phyloP scores from a whole-genome alignment of 768 basidiomycete species.

The Phanerodontia chrysosporium region DNA sequence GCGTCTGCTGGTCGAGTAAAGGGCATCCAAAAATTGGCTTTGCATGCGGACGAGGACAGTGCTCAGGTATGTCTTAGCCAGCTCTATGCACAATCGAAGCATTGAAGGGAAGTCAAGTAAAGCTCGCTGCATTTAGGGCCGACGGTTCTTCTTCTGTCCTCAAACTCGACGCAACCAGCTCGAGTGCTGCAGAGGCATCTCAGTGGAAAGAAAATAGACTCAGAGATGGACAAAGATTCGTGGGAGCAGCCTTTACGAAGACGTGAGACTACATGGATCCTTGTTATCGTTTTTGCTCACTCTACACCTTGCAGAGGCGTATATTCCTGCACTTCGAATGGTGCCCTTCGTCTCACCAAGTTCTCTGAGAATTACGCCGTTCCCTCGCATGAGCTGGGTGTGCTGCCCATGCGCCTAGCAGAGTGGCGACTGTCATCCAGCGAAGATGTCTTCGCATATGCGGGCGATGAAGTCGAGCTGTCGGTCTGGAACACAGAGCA shows the following conservation, averaged over 20 bases:
- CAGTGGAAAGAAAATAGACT: slow-evolving; percentile 68
- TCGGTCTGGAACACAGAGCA: slow-evolving; percentile 76
- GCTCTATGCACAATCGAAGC: slow-evolving; percentile 13
- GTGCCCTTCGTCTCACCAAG: slow-evolving; percentile 54
- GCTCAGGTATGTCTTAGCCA: slow-evolving; percentile 16
- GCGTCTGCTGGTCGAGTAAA: slow-evolving; percentile 25
- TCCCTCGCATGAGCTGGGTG: slow-evolving; percentile 28
- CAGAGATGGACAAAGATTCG: slow-evolving; percentile 46
- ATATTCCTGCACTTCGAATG: slow-evolving; percentile 74
- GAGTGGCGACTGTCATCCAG: slow-evolving; percentile 60
- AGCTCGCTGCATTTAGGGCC: slow-evolving; percentile 65
- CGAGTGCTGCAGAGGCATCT: slow-evolving; percentile 30
- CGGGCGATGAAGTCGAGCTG: slow-evolving; percentile 81
- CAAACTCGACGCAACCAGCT: slow-evolving; percentile 38
- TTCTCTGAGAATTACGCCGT: slow-evolving; percentile 25
- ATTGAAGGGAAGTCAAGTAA: slow-evolving; percentile 32
- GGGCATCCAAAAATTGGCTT: slow-evolving; percentile 37
- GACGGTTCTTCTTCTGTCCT: slow-evolving; percentile 52
- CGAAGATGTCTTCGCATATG: slow-evolving; percentile 65
- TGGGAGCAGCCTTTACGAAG: slow-evolving; percentile 52
- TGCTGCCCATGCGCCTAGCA: slow-evolving; percentile 64
- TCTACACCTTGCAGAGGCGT: slow-evolving; percentile 32
- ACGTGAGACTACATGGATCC: slow-evolving; percentile 38
- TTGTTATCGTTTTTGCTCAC: neutral
- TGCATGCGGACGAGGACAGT: slow-evolving; percentile 13